A percentile compares a stretch with the other conserved stretches of the same genome.
Conservation (phyloP, 2,329 filamentous ascomycete genomes). For the Lecanosticta acicola region DNA sequence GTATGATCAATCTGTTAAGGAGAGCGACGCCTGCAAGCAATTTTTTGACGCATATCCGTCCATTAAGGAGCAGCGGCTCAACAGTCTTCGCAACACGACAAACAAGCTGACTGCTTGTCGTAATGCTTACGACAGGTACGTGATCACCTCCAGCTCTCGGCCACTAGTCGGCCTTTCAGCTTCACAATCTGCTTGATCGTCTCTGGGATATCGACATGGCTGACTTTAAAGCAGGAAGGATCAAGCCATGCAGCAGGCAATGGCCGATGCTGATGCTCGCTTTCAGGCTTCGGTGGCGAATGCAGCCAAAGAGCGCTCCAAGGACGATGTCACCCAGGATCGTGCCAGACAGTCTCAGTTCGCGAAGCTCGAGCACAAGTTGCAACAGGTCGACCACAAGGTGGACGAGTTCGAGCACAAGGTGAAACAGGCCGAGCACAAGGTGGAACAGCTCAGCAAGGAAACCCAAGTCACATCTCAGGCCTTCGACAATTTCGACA, state of each 20-base stretch:
- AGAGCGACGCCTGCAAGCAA: not conserved
- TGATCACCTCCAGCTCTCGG: too few species aligned
- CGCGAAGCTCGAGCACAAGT: not conserved
- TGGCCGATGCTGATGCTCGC: not conserved
- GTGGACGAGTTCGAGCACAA: not conserved
- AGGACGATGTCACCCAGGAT: not conserved
- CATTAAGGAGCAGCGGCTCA: constrained; percentile 3
- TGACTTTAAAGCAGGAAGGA: not conserved
- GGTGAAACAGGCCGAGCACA: not conserved
- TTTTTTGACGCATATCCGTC: constrained; percentile 1
- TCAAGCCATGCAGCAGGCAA: not conserved
- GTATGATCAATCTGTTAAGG: not conserved
- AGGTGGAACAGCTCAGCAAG: not conserved
- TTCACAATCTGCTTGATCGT: too few species aligned
- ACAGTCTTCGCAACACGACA: not conserved
- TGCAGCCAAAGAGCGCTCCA: not conserved
- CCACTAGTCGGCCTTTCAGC: too few species aligned
- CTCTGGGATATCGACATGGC: too few species aligned
- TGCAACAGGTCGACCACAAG: not conserved
- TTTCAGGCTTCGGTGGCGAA: not conserved
- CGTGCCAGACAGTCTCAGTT: not conserved
- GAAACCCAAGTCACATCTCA: not conserved
- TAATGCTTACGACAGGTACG: not conserved
- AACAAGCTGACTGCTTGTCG: not conserved
- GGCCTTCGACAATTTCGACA: not conserved